Conservation (phyloP, 1,284 basidiomycete species). For the Trichosporon ovoides region DNA sequence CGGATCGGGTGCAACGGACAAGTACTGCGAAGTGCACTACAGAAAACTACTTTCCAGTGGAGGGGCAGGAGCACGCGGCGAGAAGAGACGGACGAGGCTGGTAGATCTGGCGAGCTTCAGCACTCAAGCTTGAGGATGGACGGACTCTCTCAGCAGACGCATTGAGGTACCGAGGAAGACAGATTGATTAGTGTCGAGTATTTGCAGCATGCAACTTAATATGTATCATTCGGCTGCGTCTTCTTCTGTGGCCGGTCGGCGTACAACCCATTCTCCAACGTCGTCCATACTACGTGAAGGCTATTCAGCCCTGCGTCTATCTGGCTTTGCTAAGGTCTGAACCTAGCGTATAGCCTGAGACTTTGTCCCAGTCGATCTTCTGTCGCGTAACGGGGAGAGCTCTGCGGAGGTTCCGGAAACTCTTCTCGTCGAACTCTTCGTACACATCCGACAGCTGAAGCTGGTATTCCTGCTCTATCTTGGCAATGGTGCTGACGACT, state of each 20-base stretch:
- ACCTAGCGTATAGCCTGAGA: conserved; percentile 75
- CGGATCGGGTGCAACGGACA: conserved; percentile 42
- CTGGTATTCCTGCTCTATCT: conserved; percentile 77
- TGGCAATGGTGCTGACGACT: conserved; percentile 65
- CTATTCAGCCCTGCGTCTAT: background rate
- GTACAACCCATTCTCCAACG: background rate
- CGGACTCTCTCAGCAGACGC: too few relatives aligned
- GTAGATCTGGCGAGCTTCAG: conserved; percentile 8
- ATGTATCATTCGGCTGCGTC: too few relatives aligned
- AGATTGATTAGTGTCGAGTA: too few relatives aligned
- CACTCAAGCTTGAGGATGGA: too few relatives aligned
- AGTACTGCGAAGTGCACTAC: conserved; percentile 75
- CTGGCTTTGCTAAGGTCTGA: conserved; percentile 60
- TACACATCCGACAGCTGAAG: conserved; percentile 71
- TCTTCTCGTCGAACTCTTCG: conserved; percentile 79
- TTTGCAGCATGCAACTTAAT: too few relatives aligned
- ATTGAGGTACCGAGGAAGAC: too few relatives aligned
- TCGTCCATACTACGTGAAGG: background rate
- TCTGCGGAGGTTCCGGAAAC: conserved; percentile 75
- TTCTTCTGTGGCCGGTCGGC: too few relatives aligned
- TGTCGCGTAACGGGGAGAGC: conserved; percentile 86
- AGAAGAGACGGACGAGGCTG: conserved; percentile 18
- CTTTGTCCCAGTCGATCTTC: conserved; percentile 91
- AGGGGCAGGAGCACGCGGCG: conserved; percentile 7
- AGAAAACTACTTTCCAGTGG: conserved; percentile 10